Evolutionary conservation across 2,329 filamentous ascomycete genomes (phyloP), one percentile per base, ranked within the genome.

Genomic region (Pseudopyrenochaeta lycopersici): DNA sequence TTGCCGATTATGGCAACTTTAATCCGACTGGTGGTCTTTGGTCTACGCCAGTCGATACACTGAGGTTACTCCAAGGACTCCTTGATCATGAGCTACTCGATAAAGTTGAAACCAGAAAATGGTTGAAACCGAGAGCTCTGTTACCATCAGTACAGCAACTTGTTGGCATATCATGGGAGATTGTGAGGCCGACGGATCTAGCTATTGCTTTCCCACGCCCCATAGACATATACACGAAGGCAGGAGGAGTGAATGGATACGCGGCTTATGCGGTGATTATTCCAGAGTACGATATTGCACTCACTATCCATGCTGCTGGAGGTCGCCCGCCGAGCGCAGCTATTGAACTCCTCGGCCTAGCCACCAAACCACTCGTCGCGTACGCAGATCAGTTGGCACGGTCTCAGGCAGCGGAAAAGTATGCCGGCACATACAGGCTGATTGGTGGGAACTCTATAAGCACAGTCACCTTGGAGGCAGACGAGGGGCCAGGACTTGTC

Each of bases 121-220:
- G 66, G 68, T 45, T 71, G 20, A 58, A 71, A 14, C 68, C 68
- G 0, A 57, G 49, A 3, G 52, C 60, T 3, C 46, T 66, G 2
- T 20, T 64, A 14, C 57, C 59, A 10, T 67, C 64, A 1, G 32
- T 63, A 1, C 50, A 65, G 3, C 68, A 70, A 45, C 50, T 59
- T 7, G 62, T 70, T 14, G 67, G 67, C 4, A 61, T 63, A 9
- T 64, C 67, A 4, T 71, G 67, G 68, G 68, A 70, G 23, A 70
- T 70, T 5, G 40, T 67, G n/a, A 54, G 66, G 11, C 60, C 65
- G 1, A 49, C 55, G 4, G 56, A 64, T 33, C 30, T 70, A 2
- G 44, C 56, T 7, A 36, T 67, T 1, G 45, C 45, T 9, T 61
- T 56, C 10, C 46, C 49, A 7, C 64, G 68, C 10, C 56, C 63